These are phyloP conservation scores for Aspergillus piperis DNA, from an alignment of 2,329 filamentous ascomycete species.

Conservation along the genomic window DNA sequence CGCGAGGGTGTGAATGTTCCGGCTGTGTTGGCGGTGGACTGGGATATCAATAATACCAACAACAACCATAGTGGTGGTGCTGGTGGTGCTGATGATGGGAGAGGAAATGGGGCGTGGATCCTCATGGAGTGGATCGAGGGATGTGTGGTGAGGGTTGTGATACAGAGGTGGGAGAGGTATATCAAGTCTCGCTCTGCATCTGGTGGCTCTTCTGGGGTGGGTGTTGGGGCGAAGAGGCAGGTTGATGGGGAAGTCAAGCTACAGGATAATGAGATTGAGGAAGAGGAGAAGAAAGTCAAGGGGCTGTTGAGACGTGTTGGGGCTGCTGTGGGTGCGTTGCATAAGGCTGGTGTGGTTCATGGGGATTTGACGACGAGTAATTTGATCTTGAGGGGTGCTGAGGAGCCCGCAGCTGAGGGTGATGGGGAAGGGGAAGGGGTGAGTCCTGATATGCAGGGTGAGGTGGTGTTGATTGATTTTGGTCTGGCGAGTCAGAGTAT, in stretches of 20 bases:
- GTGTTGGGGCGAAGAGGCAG: too few relatives aligned
- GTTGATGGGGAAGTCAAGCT: conserved; percentile 34
- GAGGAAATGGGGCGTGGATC: conserved; percentile 65
- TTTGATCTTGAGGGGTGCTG: conserved; percentile 70
- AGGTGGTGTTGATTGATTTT: conserved; percentile 91
- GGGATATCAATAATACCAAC: conserved; percentile 35
- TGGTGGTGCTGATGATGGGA: too few relatives aligned
- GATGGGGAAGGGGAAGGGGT: conserved; percentile 21
- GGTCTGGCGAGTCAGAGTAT: conserved; percentile 79
- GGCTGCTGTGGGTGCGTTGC: conserved; percentile 70
- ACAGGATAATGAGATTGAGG: conserved; percentile 18
- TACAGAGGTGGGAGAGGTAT: conserved; percentile 68
- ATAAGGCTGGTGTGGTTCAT: conserved; percentile 84
- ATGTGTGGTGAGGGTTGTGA: conserved; percentile 65
- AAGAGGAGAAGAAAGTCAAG: conserved; percentile 55
- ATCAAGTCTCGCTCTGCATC: conserved; percentile 29
- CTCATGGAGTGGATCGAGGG: conserved; percentile 85
- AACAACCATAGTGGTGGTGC: too few relatives aligned
- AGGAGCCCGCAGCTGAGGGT: conserved; percentile 12
- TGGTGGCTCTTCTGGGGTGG: too few relatives aligned
- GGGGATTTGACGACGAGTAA: conserved; percentile 98
- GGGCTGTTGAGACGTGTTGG: conserved; percentile 72
- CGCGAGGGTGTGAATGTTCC: conserved; percentile 81
- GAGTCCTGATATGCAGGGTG: conserved; percentile 57
- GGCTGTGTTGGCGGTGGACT: conserved; percentile 70